Evolutionary conservation across 495 filamentous ascomycete species (phyloP).

Genomic region (Penicillium riverlandense): DNA sequence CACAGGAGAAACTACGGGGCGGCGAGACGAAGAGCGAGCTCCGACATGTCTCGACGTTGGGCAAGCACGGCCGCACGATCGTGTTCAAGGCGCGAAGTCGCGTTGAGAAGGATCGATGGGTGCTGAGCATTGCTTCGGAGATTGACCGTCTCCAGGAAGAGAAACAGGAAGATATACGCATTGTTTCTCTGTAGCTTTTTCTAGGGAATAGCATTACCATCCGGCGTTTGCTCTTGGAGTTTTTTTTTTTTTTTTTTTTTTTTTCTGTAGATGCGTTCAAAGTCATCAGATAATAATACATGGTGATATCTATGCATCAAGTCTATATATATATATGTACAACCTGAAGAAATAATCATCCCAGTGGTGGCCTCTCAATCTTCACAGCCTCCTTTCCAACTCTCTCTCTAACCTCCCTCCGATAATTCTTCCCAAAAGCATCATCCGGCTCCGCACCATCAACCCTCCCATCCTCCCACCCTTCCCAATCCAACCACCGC

Average conservation of each 20-base stretch:
- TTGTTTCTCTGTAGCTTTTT: conserved; percentile 32
- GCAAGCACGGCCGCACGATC: conserved; percentile 55
- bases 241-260: not conserved
- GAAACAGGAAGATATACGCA: conserved; percentile 50
- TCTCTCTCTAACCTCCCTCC: conserved; percentile 32
- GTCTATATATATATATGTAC: conserved; percentile 2
- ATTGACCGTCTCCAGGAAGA: conserved; percentile 61
- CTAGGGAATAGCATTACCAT: not conserved
- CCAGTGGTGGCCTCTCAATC: conserved; percentile 25
- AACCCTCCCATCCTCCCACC: conserved; percentile 30
- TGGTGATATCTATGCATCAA: conserved; percentile 6
- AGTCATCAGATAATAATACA: conserved; percentile 12
- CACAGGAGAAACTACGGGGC: conserved; percentile 21
- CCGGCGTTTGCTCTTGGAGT: not conserved
- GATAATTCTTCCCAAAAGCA: conserved; percentile 26
- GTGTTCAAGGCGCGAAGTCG: conserved; percentile 67
- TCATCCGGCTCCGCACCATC: conserved; percentile 13
- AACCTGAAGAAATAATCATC: conserved; percentile 1
- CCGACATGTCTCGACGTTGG: conserved; percentile 49
- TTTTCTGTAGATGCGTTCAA: not conserved
- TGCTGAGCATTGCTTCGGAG: conserved; percentile 63
- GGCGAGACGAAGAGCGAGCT: conserved; percentile 3
- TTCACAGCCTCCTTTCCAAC: conserved; percentile 33
- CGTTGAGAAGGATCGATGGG: conserved; percentile 70
- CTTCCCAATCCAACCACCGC: conserved; percentile 30